These are phyloP conservation scores for Calonectria pteridis DNA, from an alignment of 2,329 filamentous ascomycete genomes.

Conservation along the genomic window DNA sequence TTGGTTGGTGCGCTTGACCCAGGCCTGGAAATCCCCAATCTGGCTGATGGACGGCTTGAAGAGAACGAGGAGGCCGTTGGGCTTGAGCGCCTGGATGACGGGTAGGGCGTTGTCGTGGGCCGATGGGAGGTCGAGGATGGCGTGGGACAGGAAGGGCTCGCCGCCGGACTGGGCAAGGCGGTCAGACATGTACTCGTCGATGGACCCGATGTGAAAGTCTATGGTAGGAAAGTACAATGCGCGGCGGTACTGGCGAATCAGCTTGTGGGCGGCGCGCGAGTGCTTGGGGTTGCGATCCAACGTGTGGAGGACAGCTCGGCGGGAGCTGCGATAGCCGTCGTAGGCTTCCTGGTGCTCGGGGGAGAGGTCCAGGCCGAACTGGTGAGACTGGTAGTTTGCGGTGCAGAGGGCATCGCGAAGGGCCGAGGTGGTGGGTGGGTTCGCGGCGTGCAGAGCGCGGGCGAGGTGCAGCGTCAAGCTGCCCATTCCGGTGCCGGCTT, in stretches of 20 bases:
- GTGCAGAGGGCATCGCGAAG: slow-evolving; percentile 50
- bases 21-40: slow-evolving; percentile 70
- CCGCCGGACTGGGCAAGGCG: slow-evolving; percentile 58
- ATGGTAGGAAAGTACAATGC: slow-evolving; percentile 78
- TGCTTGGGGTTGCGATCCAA: slow-evolving; percentile 75
- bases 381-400: slow-evolving; percentile 37
- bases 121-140: slow-evolving; percentile 79
- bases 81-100: slow-evolving; percentile 69
- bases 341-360: slow-evolving; percentile 50
- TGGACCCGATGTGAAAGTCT: slow-evolving; percentile 79
- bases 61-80: slow-evolving; percentile 74
- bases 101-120: slow-evolving; percentile 62
- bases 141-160: slow-evolving; percentile 76
- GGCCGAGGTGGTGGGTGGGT: slow-evolving; percentile 63
- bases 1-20: slow-evolving; percentile 64
- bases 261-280: slow-evolving; percentile 72
- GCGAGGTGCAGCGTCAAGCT: slow-evolving; percentile 81
- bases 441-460: slow-evolving; percentile 80
- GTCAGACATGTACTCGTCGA: slow-evolving; percentile 71
- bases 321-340: slow-evolving; percentile 60
- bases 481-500: slow-evolving; percentile 89
- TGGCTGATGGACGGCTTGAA: slow-evolving; percentile 86
- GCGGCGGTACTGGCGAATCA: slow-evolving; percentile 75
- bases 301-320: slow-evolving; percentile 80
- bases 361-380: slow-evolving; percentile 43